Percentiles rank a stretch among this genome's conserved stretches.
These are phyloP conservation scores for Aphanomyces invadans DNA, from an alignment of 352 stramenopile species.

Conservation along the genomic window DNA sequence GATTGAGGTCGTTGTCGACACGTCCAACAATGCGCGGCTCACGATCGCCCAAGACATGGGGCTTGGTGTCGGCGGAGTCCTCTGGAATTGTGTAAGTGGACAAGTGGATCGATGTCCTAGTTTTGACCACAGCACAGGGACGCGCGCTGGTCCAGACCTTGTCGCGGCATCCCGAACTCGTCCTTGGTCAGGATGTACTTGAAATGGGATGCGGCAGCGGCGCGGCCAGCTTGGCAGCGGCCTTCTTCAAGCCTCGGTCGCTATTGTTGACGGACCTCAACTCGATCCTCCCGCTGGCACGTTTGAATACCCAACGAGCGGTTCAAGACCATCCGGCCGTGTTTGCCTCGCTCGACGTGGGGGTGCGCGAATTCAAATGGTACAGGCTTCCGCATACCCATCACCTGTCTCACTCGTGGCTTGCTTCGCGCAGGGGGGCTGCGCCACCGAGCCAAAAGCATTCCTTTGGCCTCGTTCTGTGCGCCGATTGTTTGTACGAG, in stretches of 20 bases:
- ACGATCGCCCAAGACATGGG: conserved; percentile 42
- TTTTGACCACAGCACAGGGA: conserved; percentile 11
- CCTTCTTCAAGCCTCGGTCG: conserved; percentile 31
- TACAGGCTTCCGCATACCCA: conserved; percentile 20
- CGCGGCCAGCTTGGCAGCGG: conserved; percentile 26
- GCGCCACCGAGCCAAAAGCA: neutral
- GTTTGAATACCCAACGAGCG: conserved; percentile 31
- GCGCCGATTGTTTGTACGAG: conserved; percentile 70
- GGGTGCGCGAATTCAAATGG: conserved; percentile 35
- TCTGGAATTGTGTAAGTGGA: conserved; percentile 62
- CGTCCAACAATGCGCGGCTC: conserved; percentile 1
- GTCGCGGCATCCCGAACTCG: neutral
- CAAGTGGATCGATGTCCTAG: neutral
- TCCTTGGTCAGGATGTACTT: neutral
- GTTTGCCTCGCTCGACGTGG: conserved; percentile 26
- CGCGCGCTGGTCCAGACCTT: neutral
- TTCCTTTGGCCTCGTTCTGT: conserved; percentile 33
- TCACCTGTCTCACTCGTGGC: conserved; percentile 12
- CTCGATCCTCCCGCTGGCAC: conserved; percentile 39
- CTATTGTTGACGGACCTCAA: conserved; percentile 53
- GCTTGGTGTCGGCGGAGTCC: conserved; percentile 53
- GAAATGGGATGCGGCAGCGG: conserved; percentile 39
- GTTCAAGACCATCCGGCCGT: conserved; percentile 28
- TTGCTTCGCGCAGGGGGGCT: neutral
- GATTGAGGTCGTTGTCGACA: conserved; percentile 28